phyloP scores from a whole-genome alignment of 441 rosid species.

The Populus hybrid region DNA sequence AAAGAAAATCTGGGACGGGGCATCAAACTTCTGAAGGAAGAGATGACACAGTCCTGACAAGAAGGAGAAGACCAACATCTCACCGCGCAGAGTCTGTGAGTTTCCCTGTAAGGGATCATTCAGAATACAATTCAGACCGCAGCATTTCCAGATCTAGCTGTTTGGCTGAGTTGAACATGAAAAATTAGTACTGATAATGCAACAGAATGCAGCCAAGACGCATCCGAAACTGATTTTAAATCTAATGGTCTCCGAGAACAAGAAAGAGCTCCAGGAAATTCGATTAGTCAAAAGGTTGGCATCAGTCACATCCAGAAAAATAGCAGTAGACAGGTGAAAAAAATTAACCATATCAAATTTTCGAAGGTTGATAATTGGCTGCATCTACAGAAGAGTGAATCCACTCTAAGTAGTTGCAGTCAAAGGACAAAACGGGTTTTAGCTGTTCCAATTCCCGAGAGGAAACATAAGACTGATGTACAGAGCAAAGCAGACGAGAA shows the following conservation, averaged over 20 bases:
- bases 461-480: too few relatives aligned
- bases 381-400: too few relatives aligned
- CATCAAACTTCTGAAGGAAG: conserved; percentile 26
- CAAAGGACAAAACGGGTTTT: too few relatives aligned
- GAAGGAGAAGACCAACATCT: conserved; percentile 41
- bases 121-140: conserved; percentile 41
- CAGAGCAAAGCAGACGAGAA: too few relatives aligned
- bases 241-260: conserved; percentile 31
- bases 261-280: conserved; percentile 19
- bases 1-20: conserved; percentile 43
- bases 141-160: conserved; percentile 58
- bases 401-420: too few relatives aligned
- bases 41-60: conserved; percentile 19
- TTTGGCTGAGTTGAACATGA: conserved; percentile 33
- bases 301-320: too few relatives aligned
- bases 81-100: conserved; percentile 52
- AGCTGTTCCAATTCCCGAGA: too few relatives aligned
- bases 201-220: conserved; percentile 58
- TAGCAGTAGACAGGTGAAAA: too few relatives aligned
- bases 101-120: conserved; percentile 42
- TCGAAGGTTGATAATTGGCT: too few relatives aligned
- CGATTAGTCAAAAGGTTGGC: conserved; percentile 12
- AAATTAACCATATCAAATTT: too few relatives aligned
- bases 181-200: conserved; percentile 40
- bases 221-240: conserved; percentile 50